Evolutionary conservation across 306 rosid species (phyloP).

Genomic region (Oemleria cerasiformis): DNA sequence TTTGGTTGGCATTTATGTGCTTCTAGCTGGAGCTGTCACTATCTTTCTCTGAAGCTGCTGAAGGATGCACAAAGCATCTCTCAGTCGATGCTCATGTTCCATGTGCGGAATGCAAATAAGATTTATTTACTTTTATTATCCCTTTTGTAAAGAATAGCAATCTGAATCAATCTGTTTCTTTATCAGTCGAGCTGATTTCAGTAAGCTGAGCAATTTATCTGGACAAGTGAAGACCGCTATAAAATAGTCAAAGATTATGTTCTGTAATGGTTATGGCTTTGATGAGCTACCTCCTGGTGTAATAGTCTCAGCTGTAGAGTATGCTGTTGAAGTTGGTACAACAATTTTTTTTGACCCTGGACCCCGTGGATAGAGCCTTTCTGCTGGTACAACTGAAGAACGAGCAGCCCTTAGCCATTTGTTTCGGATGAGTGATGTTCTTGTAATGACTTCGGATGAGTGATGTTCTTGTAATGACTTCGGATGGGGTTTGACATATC

Average conservation of each 20-base stretch:
- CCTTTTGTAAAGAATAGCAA: not conserved
- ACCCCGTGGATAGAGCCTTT: conserved; percentile 88
- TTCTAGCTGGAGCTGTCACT: conserved; percentile 68
- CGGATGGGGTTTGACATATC: conserved; percentile 70
- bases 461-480: conserved; percentile 82
- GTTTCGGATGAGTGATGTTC: too few relatives aligned
- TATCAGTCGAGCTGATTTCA: conserved; percentile 90
- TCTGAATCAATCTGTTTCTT: conserved; percentile 29
- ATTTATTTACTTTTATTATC: too few relatives aligned
- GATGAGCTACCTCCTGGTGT: conserved; percentile 78
- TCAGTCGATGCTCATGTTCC: conserved; percentile 76
- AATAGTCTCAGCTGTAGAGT: conserved; percentile 56
- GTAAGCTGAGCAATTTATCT: conserved; percentile 57
- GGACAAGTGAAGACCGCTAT: conserved; percentile 59
- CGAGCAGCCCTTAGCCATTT: conserved; percentile 63
- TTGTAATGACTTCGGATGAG: too few relatives aligned
- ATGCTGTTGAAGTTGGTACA: conserved; percentile 88
- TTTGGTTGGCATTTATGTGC: conserved; percentile 3
- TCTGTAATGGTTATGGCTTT: conserved; percentile 93
- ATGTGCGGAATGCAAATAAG: conserved; percentile 29
- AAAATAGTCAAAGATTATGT: conserved; percentile 68
- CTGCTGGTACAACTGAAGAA: conserved; percentile 71
- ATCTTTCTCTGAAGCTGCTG: conserved; percentile 75
- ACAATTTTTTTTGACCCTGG: conserved; percentile 92
- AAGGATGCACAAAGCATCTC: conserved; percentile 74